Conservation (phyloP, 2,329 filamentous ascomycete species). For the Trichoderma koningiopsis region DNA sequence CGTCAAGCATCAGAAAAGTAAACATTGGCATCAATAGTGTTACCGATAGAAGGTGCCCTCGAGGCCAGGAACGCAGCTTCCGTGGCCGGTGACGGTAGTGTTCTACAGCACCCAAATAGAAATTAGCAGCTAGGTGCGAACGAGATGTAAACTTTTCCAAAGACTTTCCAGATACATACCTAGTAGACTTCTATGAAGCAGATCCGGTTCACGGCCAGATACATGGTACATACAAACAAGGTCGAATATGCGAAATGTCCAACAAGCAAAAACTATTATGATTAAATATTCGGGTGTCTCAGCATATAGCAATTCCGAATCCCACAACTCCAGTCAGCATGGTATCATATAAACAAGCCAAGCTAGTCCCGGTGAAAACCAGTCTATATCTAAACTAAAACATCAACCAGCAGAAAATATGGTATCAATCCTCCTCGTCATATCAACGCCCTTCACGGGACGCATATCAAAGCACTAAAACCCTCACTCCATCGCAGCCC, state of each 20-base stretch:
- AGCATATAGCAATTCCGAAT: not conserved
- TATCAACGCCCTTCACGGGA: not conserved
- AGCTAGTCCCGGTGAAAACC: not conserved
- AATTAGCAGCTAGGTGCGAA: not conserved
- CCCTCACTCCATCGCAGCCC: conserved; percentile 70
- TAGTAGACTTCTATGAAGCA: not conserved
- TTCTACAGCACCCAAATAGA: not conserved
- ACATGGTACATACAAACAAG: too few species aligned
- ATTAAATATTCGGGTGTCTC: not conserved
- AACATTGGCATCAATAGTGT: not conserved
- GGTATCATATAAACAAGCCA: not conserved
- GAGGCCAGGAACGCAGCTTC: not conserved
- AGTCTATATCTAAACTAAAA: not conserved
- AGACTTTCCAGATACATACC: not conserved
- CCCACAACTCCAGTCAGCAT: not conserved
- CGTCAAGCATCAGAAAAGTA: not conserved
- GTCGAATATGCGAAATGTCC: not conserved
- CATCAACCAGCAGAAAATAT: not conserved
- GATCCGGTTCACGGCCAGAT: too few species aligned
- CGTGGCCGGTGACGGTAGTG: not conserved
- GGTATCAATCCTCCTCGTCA: not conserved
- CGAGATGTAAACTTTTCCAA: not conserved
- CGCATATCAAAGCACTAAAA: conserved; percentile 49
- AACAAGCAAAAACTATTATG: not conserved
- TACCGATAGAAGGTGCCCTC: not conserved